Evolutionary conservation across 768 basidiomycete genomes (phyloP).

Genomic region (Boletellus ananiceps): DNA sequence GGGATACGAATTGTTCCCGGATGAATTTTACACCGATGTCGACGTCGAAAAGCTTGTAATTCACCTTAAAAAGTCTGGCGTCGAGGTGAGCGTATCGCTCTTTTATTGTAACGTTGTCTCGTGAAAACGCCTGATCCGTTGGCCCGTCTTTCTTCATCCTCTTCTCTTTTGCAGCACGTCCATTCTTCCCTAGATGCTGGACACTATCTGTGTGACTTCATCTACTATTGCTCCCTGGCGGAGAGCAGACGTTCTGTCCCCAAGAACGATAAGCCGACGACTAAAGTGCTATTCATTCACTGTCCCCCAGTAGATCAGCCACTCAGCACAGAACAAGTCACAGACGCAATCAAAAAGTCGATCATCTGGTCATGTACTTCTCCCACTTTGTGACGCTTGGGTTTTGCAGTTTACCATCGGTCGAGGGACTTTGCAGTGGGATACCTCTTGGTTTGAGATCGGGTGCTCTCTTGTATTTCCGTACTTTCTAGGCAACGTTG

Average conservation of each 20-base stretch:
- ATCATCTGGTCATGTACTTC: slow-evolving; percentile 52
- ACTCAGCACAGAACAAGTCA: slow-evolving; percentile 60
- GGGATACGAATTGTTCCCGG: slow-evolving; percentile 33
- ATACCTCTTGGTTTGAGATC: slow-evolving; percentile 2
- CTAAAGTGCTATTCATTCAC: slow-evolving; percentile 62
- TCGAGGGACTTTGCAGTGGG: slow-evolving; percentile 24
- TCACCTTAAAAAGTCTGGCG: slow-evolving; percentile 29
- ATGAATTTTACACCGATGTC: slow-evolving; percentile 35
- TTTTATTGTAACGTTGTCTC: background rate
- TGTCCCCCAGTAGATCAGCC: slow-evolving; percentile 67
- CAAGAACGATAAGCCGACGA: slow-evolving; percentile 29
- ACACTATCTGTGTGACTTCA: slow-evolving; percentile 72
- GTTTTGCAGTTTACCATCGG: background rate
- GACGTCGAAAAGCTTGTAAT: slow-evolving; percentile 35
- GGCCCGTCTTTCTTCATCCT: background rate
- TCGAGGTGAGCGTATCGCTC: slow-evolving; percentile 26
- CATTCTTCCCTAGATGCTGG: slow-evolving; percentile 74
- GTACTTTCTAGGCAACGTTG: background rate
- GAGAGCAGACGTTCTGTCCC: slow-evolving; percentile 49
- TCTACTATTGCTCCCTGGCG: slow-evolving; percentile 72
- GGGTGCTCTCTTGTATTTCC: slow-evolving; percentile 2
- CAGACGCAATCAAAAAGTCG: slow-evolving; percentile 57
- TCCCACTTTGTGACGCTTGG: slow-evolving; percentile 13
- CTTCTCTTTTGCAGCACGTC: slow-evolving; percentile 45
- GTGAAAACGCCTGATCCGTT: slow-evolving; percentile 6